phyloP scores from a whole-genome alignment of 768 basidiomycete genomes.

The Termitomyces sp. region DNA sequence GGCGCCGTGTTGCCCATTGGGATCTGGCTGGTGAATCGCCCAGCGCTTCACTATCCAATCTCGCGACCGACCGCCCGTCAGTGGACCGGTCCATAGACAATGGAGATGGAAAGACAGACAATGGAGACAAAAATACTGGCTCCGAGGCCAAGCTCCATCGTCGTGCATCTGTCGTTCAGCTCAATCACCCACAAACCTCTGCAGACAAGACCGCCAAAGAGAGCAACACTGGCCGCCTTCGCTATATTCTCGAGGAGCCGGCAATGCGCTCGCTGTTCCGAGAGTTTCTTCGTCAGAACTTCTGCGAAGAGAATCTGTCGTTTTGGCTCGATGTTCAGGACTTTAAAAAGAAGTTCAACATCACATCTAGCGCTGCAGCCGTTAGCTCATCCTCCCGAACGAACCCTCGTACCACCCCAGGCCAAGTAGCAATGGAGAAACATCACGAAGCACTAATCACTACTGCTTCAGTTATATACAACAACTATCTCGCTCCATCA shows the following conservation, averaged over 20 bases:
- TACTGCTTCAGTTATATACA: slow-evolving; percentile 91
- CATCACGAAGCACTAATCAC: slow-evolving; percentile 95
- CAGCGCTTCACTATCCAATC: slow-evolving; percentile 60
- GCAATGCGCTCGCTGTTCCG: slow-evolving; percentile 87
- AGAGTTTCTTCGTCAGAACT: slow-evolving; percentile 90
- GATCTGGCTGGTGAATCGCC: slow-evolving; percentile 60
- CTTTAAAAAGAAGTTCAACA: slow-evolving; percentile 94
- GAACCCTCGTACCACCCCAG: slow-evolving; percentile 50
- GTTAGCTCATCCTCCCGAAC: slow-evolving; percentile 36
- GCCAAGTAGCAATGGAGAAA: slow-evolving; percentile 90
- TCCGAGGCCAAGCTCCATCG: slow-evolving; percentile 67
- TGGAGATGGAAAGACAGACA: slow-evolving; percentile 26
- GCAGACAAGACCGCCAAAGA: slow-evolving; percentile 72
- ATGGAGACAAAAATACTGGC: slow-evolving; percentile 25
- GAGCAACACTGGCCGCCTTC: slow-evolving; percentile 88
- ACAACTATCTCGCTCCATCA: slow-evolving; percentile 93
- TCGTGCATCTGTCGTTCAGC: slow-evolving; percentile 72
- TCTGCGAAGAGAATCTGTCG: slow-evolving; percentile 96
- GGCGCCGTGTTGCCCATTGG: slow-evolving; percentile 84
- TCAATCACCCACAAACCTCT: slow-evolving; percentile 52
- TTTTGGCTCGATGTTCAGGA: slow-evolving; percentile 98
- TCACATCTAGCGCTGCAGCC: slow-evolving; percentile 88
- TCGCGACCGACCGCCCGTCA: slow-evolving; percentile 58
- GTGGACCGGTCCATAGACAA: slow-evolving; percentile 45
- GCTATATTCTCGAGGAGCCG: slow-evolving; percentile 91